phyloP scores from a whole-genome alignment of 2,329 filamentous ascomycete genomes.

The Clonostachys rosea region DNA sequence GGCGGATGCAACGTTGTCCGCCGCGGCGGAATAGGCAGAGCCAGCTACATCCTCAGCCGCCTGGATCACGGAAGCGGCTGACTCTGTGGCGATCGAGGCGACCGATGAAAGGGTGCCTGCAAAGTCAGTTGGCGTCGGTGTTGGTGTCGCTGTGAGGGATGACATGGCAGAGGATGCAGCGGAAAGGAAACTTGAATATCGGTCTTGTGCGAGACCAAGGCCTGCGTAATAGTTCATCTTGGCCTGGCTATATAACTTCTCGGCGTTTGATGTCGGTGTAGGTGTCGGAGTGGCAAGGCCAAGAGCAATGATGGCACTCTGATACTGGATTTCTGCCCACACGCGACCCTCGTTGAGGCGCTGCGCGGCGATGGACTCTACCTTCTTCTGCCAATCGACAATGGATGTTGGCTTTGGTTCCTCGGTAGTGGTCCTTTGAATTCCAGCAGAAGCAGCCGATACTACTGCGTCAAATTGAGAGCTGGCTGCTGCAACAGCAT shows the following conservation, averaged over 20 bases:
- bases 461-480: constrained; percentile 51
- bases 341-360: constrained; percentile 66
- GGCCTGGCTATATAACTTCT: constrained; percentile 57
- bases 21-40: constrained; percentile 40
- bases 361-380: constrained; percentile 64
- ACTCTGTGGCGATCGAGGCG: constrained; percentile 42
- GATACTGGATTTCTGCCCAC: constrained; percentile 67
- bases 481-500: constrained; percentile 58
- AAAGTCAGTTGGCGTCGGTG: constrained; percentile 35
- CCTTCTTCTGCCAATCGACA: constrained; percentile 40
- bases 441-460: constrained; percentile 36
- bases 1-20: constrained; percentile 32
- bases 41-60: constrained; percentile 45
- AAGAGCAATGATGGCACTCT: constrained; percentile 61
- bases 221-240: constrained; percentile 71
- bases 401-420: constrained; percentile 28
- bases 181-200: constrained; percentile 70
- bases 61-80: constrained; percentile 36
- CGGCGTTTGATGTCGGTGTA: constrained; percentile 40
- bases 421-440: constrained; percentile 42
- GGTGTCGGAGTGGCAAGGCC: constrained; percentile 57
- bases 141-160: constrained; percentile 53
- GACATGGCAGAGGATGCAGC: constrained; percentile 68
- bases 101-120: constrained; percentile 42
- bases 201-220: constrained; percentile 71